A percentile compares a stretch with the other conserved stretches of the same genome.
Evolutionary conservation across 768 basidiomycete genomes (phyloP).

Genomic region (Termitomyces sp.): DNA sequence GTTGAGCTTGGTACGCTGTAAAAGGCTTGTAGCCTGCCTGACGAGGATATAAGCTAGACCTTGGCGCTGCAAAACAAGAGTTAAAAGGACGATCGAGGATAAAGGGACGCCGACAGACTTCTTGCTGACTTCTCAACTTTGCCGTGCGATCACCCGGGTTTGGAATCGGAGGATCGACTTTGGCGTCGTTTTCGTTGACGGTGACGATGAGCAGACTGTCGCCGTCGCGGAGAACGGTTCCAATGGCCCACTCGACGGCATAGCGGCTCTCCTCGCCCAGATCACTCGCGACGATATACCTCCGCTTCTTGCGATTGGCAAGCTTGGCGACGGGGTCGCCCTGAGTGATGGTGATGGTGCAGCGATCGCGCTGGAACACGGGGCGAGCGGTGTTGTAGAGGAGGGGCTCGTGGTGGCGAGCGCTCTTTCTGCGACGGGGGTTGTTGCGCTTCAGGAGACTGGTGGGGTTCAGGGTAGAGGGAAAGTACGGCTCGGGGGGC

Average conservation of each 20-base stretch:
- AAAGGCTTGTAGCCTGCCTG: conserved; percentile 81
- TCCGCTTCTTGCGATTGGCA: conserved; percentile 49
- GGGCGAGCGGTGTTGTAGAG: conserved; percentile 70
- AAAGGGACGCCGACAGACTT: conserved; percentile 43
- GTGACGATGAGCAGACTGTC: conserved; percentile 91
- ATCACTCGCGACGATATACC: conserved; percentile 92
- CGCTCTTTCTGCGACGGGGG: conserved; percentile 57
- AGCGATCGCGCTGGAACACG: conserved; percentile 84
- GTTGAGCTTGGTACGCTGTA: conserved; percentile 87
- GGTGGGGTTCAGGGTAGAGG: conserved; percentile 55
- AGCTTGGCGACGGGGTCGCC: conserved; percentile 67
- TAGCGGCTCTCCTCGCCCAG: conserved; percentile 91
- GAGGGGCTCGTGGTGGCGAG: conserved; percentile 58
- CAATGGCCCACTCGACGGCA: conserved; percentile 97
- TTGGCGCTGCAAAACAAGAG: conserved; percentile 58
- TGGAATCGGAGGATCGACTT: conserved; percentile 70
- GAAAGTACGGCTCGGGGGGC: conserved; percentile 80
- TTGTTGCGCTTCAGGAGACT: conserved; percentile 35
- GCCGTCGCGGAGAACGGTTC: conserved; percentile 91
- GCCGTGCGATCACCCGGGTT: conserved; percentile 69
- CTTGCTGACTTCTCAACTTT: conserved; percentile 87
- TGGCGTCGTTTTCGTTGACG: conserved; percentile 88
- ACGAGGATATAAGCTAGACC: conserved; percentile 82
- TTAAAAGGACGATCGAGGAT: background rate
- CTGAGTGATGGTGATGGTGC: conserved; percentile 84